Evolutionary conservation across 2,329 filamentous ascomycete genomes (phyloP), one percentile per base, ranked within the genome.

Genomic region (Drechslerella dactyloides): DNA sequence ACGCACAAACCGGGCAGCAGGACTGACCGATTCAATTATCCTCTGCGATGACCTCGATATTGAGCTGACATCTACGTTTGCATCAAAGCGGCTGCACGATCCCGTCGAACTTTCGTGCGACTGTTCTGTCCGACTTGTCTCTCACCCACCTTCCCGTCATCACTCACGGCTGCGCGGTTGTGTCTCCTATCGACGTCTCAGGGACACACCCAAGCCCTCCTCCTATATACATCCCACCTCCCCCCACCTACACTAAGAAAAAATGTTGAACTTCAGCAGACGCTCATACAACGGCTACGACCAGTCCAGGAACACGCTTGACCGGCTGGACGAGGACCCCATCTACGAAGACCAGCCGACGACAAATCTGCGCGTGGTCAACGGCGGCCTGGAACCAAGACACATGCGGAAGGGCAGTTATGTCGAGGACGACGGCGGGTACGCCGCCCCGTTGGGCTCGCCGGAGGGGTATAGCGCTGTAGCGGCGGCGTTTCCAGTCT

Each of bases 381-480:
- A 70, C 48, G 66, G 66, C 7, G 66, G 66, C 19, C 59, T 70
- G 37, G 66, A 70, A 17, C 66, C 66, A 37, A 63, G 66, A 23
- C 66, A 70, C 40, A 70, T 70, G 66, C 66, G 66, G 13, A 70
- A 64, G 33, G 66, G 66, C 13, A 70, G 66, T 37, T 70, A 70
- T 37, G 19, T 70, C 21, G 66, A 70, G 42, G 66, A 70, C 46
- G 66, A 70, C 48, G 46, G 50, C 48, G 46, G 50, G 50, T 70
- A 70, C 37, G 24, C 59, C 6, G 66, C 59, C 33, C 66, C 66
- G 58, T 40, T 70, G 21, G 53, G 54, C 5, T 70, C 66, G 1
- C 44, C 53, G 4, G 56, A 73, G 53, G 68, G 65, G 17, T 66
- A 65, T 40, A 56, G 68, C 17, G 50, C 50, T 4, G 15, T 73